Evolutionary conservation across 2,329 filamentous ascomycete species (phyloP), one percentile per base, ranked within the genome.

Genomic region (Colletotrichum paranaense): DNA sequence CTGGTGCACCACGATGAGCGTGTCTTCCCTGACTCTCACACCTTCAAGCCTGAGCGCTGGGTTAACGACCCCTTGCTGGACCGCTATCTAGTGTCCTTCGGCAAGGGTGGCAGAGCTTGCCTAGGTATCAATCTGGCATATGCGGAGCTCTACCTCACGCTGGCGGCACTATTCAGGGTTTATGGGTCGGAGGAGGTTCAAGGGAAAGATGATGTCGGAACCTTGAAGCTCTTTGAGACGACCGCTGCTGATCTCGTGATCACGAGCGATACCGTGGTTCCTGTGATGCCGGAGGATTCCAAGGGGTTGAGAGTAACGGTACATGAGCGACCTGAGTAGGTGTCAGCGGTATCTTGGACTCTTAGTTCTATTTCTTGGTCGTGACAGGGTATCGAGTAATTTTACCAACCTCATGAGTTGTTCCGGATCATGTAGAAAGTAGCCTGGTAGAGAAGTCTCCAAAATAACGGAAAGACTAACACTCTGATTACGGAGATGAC

Each of bases 11-110:
- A 38, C 14, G 57, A 59, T 4, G 28, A 59, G 32, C 57, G 32
- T 6, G 28, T 59, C 28, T 59, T 59, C 26, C 57, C 57, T 5
- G 57, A 59, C 57, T 59, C 57, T 19, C 28, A 32, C n/a, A n/a
- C 57, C 24, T 59, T 59, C 32, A 59, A 32, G 32, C 57, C 57
- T n/a, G 57, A 59, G 28, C 57, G 57, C 16, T 59, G 57, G 57
- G 28, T 59, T 4, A 26, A 16, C n/a, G 30, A 59, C 26, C 28
- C 28, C 14, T 14, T 24, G n/a, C 57, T 59, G n/a, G 32, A 62
- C 32, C 32, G 24, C n/a, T 62, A 62, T n/a, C 28, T 38, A 12
- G 58, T 62, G 14, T 38, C 38, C 11, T 62, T 62, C 16, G 32
- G 32, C 32, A 62, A 62, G 58, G 58, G 58, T 14, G 22, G 58